A percentile compares a stretch with the other conserved stretches of the same genome.
phyloP scores from a whole-genome alignment of 768 basidiomycete genomes.

The Tylopilus subfusipes region DNA sequence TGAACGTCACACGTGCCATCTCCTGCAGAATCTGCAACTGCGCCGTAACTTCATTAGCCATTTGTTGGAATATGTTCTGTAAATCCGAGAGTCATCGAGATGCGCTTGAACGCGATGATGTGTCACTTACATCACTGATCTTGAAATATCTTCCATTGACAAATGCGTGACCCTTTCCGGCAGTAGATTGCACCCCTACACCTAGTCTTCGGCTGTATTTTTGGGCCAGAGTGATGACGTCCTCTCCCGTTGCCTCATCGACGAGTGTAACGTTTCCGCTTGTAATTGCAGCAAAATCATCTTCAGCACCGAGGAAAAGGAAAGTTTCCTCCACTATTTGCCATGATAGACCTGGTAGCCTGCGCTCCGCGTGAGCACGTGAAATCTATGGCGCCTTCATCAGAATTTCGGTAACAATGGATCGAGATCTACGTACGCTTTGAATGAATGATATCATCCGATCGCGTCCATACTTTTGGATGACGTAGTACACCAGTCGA shows the following conservation, averaged over 20 bases:
- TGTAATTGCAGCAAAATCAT: slow-evolving; percentile 42
- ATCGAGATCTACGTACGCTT: slow-evolving; percentile 35
- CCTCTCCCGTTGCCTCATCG: slow-evolving; percentile 28
- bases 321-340: slow-evolving; percentile 39
- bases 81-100: neutral
- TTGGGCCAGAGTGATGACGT: slow-evolving; percentile 43
- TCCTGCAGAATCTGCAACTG: slow-evolving; percentile 73
- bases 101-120: too few relatives aligned
- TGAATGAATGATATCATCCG: slow-evolving; percentile 61
- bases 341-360: slow-evolving; percentile 42
- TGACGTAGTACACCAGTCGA: slow-evolving; percentile 62
- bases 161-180: slow-evolving; percentile 65
- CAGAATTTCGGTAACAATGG: neutral
- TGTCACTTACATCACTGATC: slow-evolving; percentile 58
- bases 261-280: slow-evolving; percentile 19
- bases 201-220: slow-evolving; percentile 59
- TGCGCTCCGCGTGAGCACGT: slow-evolving; percentile 32
- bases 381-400: slow-evolving; percentile 33
- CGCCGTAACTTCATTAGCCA: slow-evolving; percentile 42
- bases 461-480: slow-evolving; percentile 58
- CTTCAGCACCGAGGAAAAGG: slow-evolving; percentile 32
- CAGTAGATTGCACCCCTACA: slow-evolving; percentile 34
- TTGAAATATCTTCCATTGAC: slow-evolving; percentile 83
- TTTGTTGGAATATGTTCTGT: slow-evolving; percentile 27
- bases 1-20: slow-evolving; percentile 42